Base-by-base conservation (phyloP, 169 alveolate genomes). In the Eimeria maxima region DNA sequence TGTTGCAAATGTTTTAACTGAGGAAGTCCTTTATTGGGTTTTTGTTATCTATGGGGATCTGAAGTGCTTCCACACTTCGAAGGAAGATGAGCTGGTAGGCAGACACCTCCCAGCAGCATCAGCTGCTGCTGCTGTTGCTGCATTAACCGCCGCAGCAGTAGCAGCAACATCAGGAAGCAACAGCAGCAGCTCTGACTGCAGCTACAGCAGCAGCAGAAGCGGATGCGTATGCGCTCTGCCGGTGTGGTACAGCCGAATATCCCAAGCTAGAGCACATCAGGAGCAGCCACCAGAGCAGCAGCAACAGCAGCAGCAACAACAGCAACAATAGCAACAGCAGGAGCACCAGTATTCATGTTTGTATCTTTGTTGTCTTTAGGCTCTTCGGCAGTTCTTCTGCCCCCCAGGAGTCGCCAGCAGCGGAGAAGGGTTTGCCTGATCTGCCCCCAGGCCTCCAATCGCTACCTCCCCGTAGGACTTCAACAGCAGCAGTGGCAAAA, bases 301-400 rank as follows among this genome's bases (percentile, higher is more conserved):
- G 16, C 47, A 69, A 18, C 87, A 38, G 60, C 87, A 11, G 60
- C 60, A 11, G 60, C 60, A 53, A 14, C 60, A 53, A 53, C 38
- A 33, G 38, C 38, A 38, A 63, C 53, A 29, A 20, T 29, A 42
- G 16, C 47, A 69, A 18, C 87, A 38, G 60, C 87, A 11, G 60
- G 6, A 11, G 60, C 60, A 53, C 6, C 60, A 53, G 1, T 18
- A 27, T 22, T 8, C 3, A 18, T 20, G 84, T 24, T 73, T 20
- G 90, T 50, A 7, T 76, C 42, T 18, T 10, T 81, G 27, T 50
- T 24, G 33, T 29, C 87, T 76, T 14, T 63, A 81, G 90, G 90
- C 65, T 81, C 55, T 81, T 81, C 45, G 90, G 90, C 71, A 63
- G 90, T 45, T 50, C 90, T 50, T 81, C 90, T 24, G 65, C 90